Evolutionary conservation across 495 filamentous ascomycete genomes (phyloP).

Genomic region (Lentithecium fluviatile): DNA sequence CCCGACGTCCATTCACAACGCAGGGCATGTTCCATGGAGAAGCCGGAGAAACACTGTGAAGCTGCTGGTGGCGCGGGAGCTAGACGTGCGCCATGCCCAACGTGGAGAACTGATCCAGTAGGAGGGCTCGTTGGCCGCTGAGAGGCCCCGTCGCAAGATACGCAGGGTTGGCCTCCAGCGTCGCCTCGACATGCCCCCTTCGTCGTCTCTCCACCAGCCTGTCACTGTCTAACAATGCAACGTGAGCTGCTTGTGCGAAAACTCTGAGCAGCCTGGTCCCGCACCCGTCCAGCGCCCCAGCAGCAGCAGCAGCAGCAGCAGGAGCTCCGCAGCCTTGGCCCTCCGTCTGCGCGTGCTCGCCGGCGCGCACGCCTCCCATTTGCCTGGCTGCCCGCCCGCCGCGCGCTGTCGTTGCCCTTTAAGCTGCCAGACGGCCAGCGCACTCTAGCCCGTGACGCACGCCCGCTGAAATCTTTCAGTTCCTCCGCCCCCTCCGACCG

Average conservation of each 20-base stretch:
- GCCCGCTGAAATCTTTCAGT: conserved; percentile 27
- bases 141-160: background rate
- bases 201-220: too few relatives aligned
- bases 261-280: background rate
- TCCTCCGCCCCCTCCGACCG: conserved; percentile 26
- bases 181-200: background rate
- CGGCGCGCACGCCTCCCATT: background rate
- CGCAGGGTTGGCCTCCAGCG: too few relatives aligned
- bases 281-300: too few relatives aligned
- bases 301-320: too few relatives aligned
- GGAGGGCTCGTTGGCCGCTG: background rate
- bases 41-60: conserved; percentile 16
- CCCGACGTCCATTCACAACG: too few relatives aligned
- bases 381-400: background rate
- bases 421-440: background rate
- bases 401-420: background rate
- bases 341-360: too few relatives aligned
- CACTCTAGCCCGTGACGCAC: conserved; percentile 15
- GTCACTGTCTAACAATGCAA: conserved; percentile 1
- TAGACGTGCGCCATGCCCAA: background rate
- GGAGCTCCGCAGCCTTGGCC: too few relatives aligned
- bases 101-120: conserved; percentile 16
- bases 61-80: conserved; percentile 11
- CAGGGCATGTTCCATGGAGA: conserved; percentile 17
- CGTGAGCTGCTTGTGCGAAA: background rate